phyloP scores from a whole-genome alignment of 495 filamentous ascomycete genomes.

The Niebla homalea region DNA sequence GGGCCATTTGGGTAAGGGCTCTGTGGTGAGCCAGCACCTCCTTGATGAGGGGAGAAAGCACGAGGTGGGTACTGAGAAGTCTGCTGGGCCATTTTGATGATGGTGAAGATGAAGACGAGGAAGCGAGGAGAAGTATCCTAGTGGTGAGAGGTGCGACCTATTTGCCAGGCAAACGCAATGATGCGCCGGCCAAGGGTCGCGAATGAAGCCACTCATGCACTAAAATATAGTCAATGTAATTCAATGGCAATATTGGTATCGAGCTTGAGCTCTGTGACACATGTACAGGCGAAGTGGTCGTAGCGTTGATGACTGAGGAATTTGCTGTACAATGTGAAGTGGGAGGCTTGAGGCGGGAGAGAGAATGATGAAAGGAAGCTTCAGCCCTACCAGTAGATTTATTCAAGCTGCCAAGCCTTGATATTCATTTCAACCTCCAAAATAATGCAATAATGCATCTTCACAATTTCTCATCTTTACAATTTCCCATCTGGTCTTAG shows the following conservation, averaged over 20 bases:
- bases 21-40: slow-evolving; percentile 35
- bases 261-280: no score
- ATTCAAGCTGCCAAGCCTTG: no score
- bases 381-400: no score
- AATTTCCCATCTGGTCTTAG: no score
- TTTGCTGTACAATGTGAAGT: no score
- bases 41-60: slow-evolving; percentile 42
- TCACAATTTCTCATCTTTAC: no score
- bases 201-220: not conserved
- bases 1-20: slow-evolving; percentile 35
- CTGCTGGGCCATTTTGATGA: slow-evolving; percentile 50
- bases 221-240: not conserved
- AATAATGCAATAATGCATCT: no score
- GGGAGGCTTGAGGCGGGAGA: no score
- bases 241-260: not conserved
- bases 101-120: slow-evolving; percentile 10
- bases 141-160: not conserved
- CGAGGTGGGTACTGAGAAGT: slow-evolving; percentile 35
- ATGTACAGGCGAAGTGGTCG: no score
- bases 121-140: slow-evolving; percentile 10
- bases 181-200: not conserved
- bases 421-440: no score
- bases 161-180: not conserved
- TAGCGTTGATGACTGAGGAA: no score
- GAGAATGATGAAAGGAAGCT: no score